Base-by-base conservation (phyloP, 2,329 filamentous ascomycete species). In the Xylariaceae sp. region DNA sequence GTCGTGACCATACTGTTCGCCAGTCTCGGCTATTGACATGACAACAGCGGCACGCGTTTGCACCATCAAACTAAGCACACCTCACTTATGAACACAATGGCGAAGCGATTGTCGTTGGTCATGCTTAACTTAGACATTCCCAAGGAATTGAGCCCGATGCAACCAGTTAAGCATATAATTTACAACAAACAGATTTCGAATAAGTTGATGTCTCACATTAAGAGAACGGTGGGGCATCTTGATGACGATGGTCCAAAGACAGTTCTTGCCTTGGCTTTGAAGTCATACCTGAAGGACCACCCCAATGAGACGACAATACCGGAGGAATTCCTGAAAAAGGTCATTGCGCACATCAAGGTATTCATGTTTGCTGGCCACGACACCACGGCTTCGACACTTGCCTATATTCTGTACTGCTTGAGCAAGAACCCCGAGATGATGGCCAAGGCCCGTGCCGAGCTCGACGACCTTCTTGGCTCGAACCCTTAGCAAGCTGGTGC, bases 381-480 rank as follows among this genome's bases (percentile, higher is more conserved):
- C 44, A 65, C 64, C 7, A 64, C 63, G 0, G 58, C 58, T 11
- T 58, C 47, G 11, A 58, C 59, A 5, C 47, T 65, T 1, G 56
- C 54, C 5, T 62, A 55, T 16, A 32, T 32, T 16, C 16, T 32
- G 7, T 32, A 32, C 27, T 32, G 27, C 7, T 16, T 32, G 23
- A 43, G 41, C 25, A 60, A 59, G 37, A 52, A 64, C 42, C 60
- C 62, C 0, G 45, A 55, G 1, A 46, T 40, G 4, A 47, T 57
- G 5, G 54, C 56, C 6, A 52, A 43, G 5, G 37, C 64, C 3
- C 53, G 62, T 14, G 55, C 54, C 1, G 64, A 67, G 45, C 60
- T 62, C 33, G 55, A 65, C 40, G 60, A 62, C 2, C 64, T 81
- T n/a, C 71, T 80, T 34, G 72, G 75, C 10, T 45, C 66, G 0